Evolutionary conservation across 805 yeast species (phyloP).

Genomic region (Lipomyces mesembrius): DNA sequence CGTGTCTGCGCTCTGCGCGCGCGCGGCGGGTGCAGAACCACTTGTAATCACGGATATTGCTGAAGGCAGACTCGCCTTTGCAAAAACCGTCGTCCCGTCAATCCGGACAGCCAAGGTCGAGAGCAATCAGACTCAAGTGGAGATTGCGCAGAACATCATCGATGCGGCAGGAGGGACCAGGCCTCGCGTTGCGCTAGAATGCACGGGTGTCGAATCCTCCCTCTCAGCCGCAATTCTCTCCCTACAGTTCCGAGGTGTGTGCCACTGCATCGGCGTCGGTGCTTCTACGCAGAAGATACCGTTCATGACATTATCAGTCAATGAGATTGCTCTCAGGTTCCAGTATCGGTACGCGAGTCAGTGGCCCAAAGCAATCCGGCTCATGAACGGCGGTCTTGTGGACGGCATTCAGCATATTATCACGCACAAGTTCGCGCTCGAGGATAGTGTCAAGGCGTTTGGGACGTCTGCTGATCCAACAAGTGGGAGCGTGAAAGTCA

Average conservation of each 20-base stretch:
- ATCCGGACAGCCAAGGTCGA: constrained; percentile 53
- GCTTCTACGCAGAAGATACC: constrained; percentile 55
- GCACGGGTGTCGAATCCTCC: constrained; percentile 59
- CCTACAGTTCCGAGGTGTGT: constrained; percentile 54
- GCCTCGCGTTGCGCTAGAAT: constrained; percentile 56
- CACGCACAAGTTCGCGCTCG: constrained; percentile 55
- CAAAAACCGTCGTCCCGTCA: constrained; percentile 53
- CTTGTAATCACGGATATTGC: constrained; percentile 57
- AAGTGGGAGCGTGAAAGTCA: constrained; percentile 55
- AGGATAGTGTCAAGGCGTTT: constrained; percentile 56
- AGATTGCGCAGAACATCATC: constrained; percentile 42
- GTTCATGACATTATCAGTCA: constrained; percentile 59
- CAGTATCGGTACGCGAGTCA: constrained; percentile 61
- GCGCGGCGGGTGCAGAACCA: constrained; percentile 60
- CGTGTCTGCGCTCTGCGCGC: constrained; percentile 53
- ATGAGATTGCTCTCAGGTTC: constrained; percentile 57
- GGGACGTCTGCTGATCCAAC: constrained; percentile 49
- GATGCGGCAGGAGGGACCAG: constrained; percentile 50
- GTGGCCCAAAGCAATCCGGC: constrained; percentile 61
- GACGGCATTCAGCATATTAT: constrained; percentile 52
- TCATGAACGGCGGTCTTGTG: constrained; percentile 52
- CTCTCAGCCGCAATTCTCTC: constrained; percentile 54
- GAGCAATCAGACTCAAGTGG: constrained; percentile 50
- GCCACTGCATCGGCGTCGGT: constrained; percentile 60
- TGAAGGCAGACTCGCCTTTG: constrained; percentile 53